These are phyloP conservation scores for Bipolaris victoriae DNA, from an alignment of 2,329 filamentous ascomycete genomes.

Conservation along the genomic window DNA sequence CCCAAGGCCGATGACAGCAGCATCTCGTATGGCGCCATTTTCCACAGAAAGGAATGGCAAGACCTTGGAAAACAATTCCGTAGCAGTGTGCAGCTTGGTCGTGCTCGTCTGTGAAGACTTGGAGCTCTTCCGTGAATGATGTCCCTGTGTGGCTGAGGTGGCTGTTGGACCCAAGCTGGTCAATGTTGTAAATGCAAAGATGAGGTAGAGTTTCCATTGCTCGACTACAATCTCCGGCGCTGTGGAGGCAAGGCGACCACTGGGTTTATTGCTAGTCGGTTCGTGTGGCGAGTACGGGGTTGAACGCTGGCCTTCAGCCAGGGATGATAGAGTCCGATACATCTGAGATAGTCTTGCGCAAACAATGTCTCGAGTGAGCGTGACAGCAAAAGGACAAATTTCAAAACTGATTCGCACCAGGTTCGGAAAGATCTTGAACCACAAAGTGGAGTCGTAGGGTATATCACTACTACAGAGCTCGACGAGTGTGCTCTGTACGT, in stretches of 20 bases:
- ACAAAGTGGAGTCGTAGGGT: conserved; percentile 90
- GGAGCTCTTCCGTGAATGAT: conserved; percentile 84
- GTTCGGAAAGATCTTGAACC: conserved; percentile 98
- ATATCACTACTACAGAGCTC: conserved; percentile 95
- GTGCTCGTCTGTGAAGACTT: conserved; percentile 70
- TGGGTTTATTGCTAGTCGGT: conserved; percentile 59
- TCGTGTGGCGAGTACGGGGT: conserved; percentile 64
- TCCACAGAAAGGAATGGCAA: conserved; percentile 84
- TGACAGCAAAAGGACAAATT: conserved; percentile 88
- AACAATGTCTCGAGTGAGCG: conserved; percentile 86
- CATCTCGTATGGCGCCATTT: conserved; percentile 81
- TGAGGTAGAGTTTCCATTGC: conserved; percentile 97
- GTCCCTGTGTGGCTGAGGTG: conserved; percentile 64
- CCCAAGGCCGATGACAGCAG: conserved; percentile 88
- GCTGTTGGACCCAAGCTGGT: conserved; percentile 72
- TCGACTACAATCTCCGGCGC: conserved; percentile 89
- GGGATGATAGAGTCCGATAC: conserved; percentile 79
- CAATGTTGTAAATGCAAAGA: conserved; percentile 95
- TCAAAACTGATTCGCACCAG: conserved; percentile 89
- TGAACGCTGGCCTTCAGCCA: conserved; percentile 70
- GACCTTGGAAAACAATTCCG: conserved; percentile 87
- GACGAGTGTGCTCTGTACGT: conserved; percentile 83
- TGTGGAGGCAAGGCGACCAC: conserved; percentile 65
- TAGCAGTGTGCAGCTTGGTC: conserved; percentile 84
- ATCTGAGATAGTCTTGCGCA: conserved; percentile 92